These are phyloP conservation scores for Huntiella decipiens DNA, from an alignment of 2,329 filamentous ascomycete species.

Conservation along the genomic window DNA sequence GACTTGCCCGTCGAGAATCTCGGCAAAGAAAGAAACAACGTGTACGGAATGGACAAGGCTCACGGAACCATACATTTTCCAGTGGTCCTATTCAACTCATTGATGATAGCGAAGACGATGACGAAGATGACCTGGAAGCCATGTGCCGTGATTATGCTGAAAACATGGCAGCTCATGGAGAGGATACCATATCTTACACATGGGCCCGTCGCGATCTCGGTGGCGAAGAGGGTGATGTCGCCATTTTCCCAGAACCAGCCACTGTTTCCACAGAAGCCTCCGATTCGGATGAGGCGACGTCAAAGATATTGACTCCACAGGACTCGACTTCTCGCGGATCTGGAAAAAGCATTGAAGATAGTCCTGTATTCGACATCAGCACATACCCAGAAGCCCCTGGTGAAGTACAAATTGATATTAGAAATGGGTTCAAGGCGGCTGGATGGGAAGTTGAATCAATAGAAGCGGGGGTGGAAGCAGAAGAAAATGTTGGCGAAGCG, in stretches of 20 bases:
- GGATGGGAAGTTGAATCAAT: too few species aligned
- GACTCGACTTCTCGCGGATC: too few species aligned
- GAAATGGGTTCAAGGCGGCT: too few species aligned
- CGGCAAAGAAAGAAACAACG: constrained; percentile 12
- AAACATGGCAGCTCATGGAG: constrained; percentile 36
- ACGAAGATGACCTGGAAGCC: not conserved
- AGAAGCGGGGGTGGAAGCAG: too few species aligned
- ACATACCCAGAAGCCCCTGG: too few species aligned
- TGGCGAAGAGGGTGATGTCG: constrained; percentile 14
- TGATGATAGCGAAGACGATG: not conserved
- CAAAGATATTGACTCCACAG: not conserved
- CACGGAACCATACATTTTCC: not conserved
- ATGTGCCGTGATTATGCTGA: constrained; percentile 42
- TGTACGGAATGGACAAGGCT: not conserved
- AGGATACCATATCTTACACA: constrained; percentile 40
- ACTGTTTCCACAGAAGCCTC: too few species aligned
- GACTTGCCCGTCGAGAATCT: constrained; percentile 9
- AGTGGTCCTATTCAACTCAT: not conserved
- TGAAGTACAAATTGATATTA: too few species aligned
- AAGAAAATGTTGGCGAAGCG: too few species aligned
- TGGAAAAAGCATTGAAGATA: too few species aligned
- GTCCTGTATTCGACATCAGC: too few species aligned
- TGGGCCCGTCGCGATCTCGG: constrained; percentile 24
- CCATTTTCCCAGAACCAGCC: not conserved
- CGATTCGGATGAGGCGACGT: not conserved